phyloP scores from a whole-genome alignment of 768 basidiomycete species.

The Tylopilus vinaceipallidus region DNA sequence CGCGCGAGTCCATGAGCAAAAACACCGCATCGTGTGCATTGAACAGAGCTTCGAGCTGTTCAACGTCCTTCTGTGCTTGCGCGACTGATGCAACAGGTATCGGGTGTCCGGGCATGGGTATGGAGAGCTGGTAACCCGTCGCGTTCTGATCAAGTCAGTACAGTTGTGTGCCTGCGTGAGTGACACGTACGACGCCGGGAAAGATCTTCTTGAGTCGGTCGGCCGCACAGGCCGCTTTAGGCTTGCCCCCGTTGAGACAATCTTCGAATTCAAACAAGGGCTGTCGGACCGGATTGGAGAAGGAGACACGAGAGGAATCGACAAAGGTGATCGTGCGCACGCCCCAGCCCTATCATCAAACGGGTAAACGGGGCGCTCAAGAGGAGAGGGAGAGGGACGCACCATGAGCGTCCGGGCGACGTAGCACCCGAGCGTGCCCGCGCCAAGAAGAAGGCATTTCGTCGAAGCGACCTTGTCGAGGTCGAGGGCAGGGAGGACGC shows the following conservation, averaged over 20 bases:
- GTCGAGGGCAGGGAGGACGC: conserved; percentile 86
- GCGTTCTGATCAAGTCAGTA: conserved; percentile 57
- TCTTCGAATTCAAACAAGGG: conserved; percentile 96
- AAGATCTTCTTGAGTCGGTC: conserved; percentile 82
- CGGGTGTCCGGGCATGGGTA: conserved; percentile 99
- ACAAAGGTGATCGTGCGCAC: conserved; percentile 91
- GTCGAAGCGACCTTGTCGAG: conserved; percentile 83
- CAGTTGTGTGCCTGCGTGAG: not conserved
- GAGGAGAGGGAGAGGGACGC: not conserved
- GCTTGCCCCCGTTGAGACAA: conserved; percentile 88
- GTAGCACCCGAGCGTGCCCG: conserved; percentile 96
- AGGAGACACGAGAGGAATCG: conserved; percentile 89
- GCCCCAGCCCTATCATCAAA: conserved; percentile 80
- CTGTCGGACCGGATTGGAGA: conserved; percentile 97
- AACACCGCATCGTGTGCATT: conserved; percentile 89
- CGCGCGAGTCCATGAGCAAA: conserved; percentile 96
- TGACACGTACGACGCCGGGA: conserved; percentile 78
- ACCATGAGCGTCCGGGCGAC: conserved; percentile 90
- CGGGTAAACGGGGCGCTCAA: not conserved
- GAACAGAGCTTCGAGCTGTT: conserved; percentile 71
- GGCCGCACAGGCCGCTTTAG: conserved; percentile 91
- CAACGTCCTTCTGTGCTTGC: conserved; percentile 65
- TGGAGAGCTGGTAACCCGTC: conserved; percentile 69
- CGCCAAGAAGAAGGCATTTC: conserved; percentile 83
- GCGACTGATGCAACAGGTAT: conserved; percentile 58